Conservation (phyloP, 179 eudicot species). For the Spinacia oleracea region DNA sequence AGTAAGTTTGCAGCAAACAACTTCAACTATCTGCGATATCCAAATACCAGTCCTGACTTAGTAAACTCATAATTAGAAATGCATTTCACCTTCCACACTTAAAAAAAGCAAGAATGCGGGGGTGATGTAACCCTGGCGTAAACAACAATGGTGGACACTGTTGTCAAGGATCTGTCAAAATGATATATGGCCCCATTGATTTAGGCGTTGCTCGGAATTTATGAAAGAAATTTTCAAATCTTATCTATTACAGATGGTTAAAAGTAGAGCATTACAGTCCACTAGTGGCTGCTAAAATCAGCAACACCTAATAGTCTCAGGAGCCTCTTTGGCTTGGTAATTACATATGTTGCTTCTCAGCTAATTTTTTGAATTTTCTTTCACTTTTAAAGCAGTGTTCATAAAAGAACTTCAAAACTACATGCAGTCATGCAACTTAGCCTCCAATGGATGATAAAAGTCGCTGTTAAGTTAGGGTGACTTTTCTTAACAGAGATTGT, state of each 20-base stretch:
- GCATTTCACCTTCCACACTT: background rate
- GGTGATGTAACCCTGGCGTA: background rate
- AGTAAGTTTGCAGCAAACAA: slow-evolving; percentile 93
- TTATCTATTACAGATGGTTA: background rate
- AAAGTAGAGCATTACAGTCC: background rate
- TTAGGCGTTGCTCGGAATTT: background rate
- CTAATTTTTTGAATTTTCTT: background rate
- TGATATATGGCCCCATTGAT: background rate
- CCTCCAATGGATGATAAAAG: background rate
- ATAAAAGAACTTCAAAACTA: background rate
- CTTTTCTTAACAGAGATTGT: background rate
- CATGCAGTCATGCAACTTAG: background rate
- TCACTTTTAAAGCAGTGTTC: background rate
- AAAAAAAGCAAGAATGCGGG: background rate
- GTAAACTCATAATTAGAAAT: slow-evolving; percentile 2
- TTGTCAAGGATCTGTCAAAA: background rate
- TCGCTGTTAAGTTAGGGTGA: background rate
- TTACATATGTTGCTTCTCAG: background rate
- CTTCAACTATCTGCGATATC: slow-evolving; percentile 81
- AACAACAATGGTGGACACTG: background rate
- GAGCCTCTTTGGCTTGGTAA: background rate
- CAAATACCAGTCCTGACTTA: background rate
- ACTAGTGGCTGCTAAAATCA: background rate
- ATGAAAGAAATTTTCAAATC: background rate
- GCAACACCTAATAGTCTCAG: background rate